Evolutionary conservation across 352 stramenopile species (phyloP), one percentile per base, ranked within the genome.

Genomic region (Hyaloperonospora arabidopsidis): DNA sequence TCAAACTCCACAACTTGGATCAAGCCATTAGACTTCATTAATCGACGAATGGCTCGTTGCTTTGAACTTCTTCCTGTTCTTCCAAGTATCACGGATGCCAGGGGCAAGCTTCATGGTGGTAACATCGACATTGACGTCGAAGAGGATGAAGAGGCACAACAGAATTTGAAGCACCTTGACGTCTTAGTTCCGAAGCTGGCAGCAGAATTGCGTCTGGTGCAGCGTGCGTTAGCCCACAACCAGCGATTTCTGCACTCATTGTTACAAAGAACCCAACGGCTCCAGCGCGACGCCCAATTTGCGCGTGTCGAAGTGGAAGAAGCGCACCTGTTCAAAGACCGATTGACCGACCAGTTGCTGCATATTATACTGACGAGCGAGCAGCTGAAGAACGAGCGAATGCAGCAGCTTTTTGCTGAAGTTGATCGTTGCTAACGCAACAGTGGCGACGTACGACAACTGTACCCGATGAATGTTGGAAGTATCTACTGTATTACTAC

Each of bases 351-450:
- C 45, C 83, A 93, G 49, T 82, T 90, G 69, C 60, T 88, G 49
- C 70, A 87, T 41, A 73, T 93, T 45, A 74, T 93, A 57, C 35
- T 83, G 35, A 62, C 59, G 0, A 83, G 68, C 23, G 76, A 93
- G 54, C 70, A 70, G 21, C 61, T 82, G 18, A 93, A 89, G 66
- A 89, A 83, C 43, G 61, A 65, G 25, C 73, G 67, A 36, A 89
- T 93, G 81, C 75, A 86, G 43, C 52, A 86, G 54, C 72, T 92
- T 25, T 91, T 91, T 54, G 73, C 71, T 0, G 54, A 89, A 22
- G 73, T 86, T 4, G 79, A 89, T 49, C 40, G 21, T 15, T 40
- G 49, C 35, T 48, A 36, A 58, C 18, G 15, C 29, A 52, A 53
- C 15, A 15, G 5, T 25, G 58, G 52, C 48, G 18, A 48, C n/a